phyloP scores from a whole-genome alignment of 1,284 basidiomycete genomes.

The Ganoderma leucocontextum region DNA sequence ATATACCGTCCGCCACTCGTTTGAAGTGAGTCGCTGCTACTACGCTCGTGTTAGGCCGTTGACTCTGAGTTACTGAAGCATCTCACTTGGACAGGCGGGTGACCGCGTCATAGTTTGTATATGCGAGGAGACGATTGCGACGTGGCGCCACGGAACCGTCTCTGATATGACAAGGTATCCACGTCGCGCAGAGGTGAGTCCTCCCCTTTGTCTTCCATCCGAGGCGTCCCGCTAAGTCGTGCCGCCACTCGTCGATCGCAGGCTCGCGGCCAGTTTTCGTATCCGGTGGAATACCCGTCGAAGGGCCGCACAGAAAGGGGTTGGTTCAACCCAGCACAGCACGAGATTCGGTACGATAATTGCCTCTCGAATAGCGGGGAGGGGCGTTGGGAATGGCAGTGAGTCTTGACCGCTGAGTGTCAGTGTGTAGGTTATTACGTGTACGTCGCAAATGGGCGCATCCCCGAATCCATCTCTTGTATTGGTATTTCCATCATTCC shows the following conservation, averaged over 20 bases:
- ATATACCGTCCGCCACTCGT: background rate
- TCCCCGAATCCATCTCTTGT: constrained; percentile 6
- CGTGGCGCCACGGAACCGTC: constrained; percentile 16
- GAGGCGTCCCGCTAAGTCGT: background rate
- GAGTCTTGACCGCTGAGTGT: background rate
- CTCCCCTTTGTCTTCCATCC: background rate
- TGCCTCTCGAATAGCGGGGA: background rate
- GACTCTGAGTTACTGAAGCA: background rate
- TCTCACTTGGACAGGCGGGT: background rate
- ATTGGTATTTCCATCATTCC: background rate
- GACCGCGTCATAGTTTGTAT: constrained; percentile 14
- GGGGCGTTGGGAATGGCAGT: background rate
- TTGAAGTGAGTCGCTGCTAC: constrained; percentile 4
- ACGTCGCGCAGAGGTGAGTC: constrained; percentile 10
- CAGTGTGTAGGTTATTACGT: constrained; percentile 2
- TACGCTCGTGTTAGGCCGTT: background rate
- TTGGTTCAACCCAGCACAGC: background rate
- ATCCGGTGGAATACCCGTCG: constrained; percentile 1
- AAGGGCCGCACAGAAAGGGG: background rate
- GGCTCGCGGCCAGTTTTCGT: background rate
- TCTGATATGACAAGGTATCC: constrained; percentile 8
- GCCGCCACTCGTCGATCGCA: background rate
- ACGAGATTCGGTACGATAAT: background rate
- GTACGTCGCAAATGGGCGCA: background rate
- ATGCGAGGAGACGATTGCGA: constrained; percentile 4